Evolutionary conservation across 106 monocot species (phyloP), one percentile per base, ranked within the genome.

Genomic region (Agapanthus africanus): DNA sequence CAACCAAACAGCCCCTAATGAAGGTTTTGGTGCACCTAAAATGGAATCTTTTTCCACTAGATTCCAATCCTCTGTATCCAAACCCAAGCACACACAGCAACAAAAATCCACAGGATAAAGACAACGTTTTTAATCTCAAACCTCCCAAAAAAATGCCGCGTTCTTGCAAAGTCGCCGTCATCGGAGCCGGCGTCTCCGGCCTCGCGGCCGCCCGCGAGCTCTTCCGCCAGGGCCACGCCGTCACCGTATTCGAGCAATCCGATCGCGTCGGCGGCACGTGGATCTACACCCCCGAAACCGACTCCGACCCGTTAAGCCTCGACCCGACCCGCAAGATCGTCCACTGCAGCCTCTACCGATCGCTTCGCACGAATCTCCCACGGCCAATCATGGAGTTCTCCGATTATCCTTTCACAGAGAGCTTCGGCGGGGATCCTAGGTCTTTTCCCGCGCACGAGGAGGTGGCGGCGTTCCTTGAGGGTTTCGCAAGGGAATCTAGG

Each of bases 361-460:
- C 86, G 62, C 82, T 79, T 7, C 82, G 86, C 23, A 86, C 82
- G 31, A 85, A 85, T 74, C 54, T 81, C 19, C 80, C 80, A 4
- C 81, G 85, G 46, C 78, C 40, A 33, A 54, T 85, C 2, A 81
- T 85, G 85, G 85, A 76, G 11, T 81, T 85, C 71, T 30, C 44
- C 35, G 85, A 75, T 59, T 73, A 69, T 78, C 75, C 78, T 6
- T 69, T 85, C 33, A 11, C 57, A 16, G 30, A 65, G 40, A 28
- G 71, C 68, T 74, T 66, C 63, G 77, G 27, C 63, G 77, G 27
- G 10, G 84, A 85, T 40, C 52, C 78, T 0, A 61, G 81, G 68
- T 30, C 61, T 25, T 86, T 86, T 68, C 86, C 82, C 35, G 71
- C 64, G 19, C 82, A 82, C 67, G 50, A 35, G 61, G 79, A 82